A percentile compares a stretch with the other conserved stretches of the same genome.
Evolutionary conservation across 2,329 filamentous ascomycete species (phyloP).

Genomic region (Periconia sp.): DNA sequence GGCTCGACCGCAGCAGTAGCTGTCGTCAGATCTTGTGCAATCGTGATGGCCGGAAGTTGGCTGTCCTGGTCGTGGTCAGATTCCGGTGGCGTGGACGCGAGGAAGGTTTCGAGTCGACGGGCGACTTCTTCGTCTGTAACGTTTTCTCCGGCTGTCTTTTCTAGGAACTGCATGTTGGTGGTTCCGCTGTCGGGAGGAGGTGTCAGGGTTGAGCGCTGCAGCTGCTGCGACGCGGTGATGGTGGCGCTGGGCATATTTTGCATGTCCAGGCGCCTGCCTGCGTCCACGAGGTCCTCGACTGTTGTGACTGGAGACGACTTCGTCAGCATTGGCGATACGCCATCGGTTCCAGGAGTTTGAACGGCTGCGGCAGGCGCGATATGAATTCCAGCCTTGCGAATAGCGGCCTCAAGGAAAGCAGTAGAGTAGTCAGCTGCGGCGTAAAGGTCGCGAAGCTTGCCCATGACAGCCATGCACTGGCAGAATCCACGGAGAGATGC

Average conservation of each 20-base stretch:
- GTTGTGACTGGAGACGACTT: constrained; percentile 44
- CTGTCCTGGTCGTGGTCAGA: constrained; percentile 44
- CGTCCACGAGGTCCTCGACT: constrained; percentile 55
- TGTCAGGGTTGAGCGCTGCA: constrained; percentile 43
- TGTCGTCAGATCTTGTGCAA: constrained; percentile 27
- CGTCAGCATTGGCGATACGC: constrained; percentile 17
- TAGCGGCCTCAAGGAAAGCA: constrained; percentile 89
- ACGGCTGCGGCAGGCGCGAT: constrained; percentile 54
- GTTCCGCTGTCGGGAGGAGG: constrained; percentile 48
- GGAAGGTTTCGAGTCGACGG: constrained; percentile 54
- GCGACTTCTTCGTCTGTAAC: constrained; percentile 56
- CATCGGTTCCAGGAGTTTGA: constrained; percentile 13
- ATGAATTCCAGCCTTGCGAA: constrained; percentile 84
- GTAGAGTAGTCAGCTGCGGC: constrained; percentile 96
- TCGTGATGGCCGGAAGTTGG: constrained; percentile 33
- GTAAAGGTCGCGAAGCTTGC: constrained; percentile 86
- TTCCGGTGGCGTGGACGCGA: constrained; percentile 57
- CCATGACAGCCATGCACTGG: constrained; percentile 91
- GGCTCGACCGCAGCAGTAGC: constrained; percentile 13
- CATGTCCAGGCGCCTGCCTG: constrained; percentile 49
- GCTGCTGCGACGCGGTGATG: constrained; percentile 16
- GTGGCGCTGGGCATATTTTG: constrained; percentile 17
- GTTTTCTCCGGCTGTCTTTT: constrained; percentile 35
- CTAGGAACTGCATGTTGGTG: constrained; percentile 40
- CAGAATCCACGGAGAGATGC: constrained; percentile 81